Evolutionary conservation across 441 rosid genomes (phyloP).

Genomic region (Populus hybrid): DNA sequence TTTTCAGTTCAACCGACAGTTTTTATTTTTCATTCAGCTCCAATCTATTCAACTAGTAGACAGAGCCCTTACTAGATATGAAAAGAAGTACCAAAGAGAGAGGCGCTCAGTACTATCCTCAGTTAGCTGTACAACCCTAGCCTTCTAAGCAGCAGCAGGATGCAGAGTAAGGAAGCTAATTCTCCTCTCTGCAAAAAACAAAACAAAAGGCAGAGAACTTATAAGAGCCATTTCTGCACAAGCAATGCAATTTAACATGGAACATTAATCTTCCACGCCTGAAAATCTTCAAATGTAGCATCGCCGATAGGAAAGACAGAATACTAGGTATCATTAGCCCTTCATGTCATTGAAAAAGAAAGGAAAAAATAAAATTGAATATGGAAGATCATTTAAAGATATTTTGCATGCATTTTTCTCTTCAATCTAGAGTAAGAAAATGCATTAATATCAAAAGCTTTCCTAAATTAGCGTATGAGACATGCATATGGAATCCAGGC

Average conservation of each 20-base stretch:
- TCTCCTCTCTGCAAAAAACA: slow-evolving; percentile 53
- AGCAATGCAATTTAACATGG: background rate
- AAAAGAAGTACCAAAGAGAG: slow-evolving; percentile 23
- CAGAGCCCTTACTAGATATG: slow-evolving; percentile 28
- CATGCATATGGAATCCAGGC: background rate
- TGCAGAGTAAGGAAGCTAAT: slow-evolving; percentile 56
- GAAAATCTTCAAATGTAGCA: background rate
- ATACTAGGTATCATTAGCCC: background rate
- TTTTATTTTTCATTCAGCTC: slow-evolving; percentile 44
- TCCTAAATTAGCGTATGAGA: background rate
- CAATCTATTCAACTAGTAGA: slow-evolving; percentile 33
- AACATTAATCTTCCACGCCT: background rate
- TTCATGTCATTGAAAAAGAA: background rate
- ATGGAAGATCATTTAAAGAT: background rate
- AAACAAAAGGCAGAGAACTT: background rate
- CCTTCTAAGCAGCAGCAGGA: slow-evolving; percentile 34
- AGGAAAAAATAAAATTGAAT: background rate
- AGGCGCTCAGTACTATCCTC: slow-evolving; percentile 43
- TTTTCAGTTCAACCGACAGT: slow-evolving; percentile 42
- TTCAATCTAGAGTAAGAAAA: background rate
- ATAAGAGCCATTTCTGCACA: slow-evolving; percentile 6
- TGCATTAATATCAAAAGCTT: background rate
- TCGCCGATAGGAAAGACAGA: background rate
- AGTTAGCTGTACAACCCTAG: slow-evolving; percentile 65
- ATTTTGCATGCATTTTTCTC: background rate